A percentile compares a stretch with the other conserved stretches of the same genome.
Conservation (phyloP, 2,329 filamentous ascomycete species). For the Purpureocillium takamizusanense region DNA sequence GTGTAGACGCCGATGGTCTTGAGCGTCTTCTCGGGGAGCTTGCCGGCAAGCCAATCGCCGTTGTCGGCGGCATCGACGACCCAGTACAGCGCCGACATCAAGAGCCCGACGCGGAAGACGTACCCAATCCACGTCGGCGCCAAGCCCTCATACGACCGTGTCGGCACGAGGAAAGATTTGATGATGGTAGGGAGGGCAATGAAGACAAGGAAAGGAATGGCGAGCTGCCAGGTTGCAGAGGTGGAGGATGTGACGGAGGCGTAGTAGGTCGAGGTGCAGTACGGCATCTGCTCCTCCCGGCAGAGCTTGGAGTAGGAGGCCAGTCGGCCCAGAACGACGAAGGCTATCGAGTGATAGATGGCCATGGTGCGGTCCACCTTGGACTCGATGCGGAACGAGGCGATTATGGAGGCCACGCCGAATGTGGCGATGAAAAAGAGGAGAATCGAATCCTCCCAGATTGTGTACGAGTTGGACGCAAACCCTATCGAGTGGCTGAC, state of each 20-base stretch:
- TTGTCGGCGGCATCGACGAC: slow-evolving; percentile 82
- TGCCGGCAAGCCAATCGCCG: slow-evolving; percentile 61
- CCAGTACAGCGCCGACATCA: slow-evolving; percentile 78
- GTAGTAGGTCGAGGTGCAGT: slow-evolving; percentile 92
- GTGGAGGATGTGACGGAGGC: slow-evolving; percentile 86
- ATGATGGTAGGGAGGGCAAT: slow-evolving; percentile 65
- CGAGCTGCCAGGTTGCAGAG: slow-evolving; percentile 81
- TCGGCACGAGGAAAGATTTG: slow-evolving; percentile 72
- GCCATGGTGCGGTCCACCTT: slow-evolving; percentile 63
- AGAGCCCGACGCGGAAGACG: slow-evolving; percentile 65
- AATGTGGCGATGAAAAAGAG: slow-evolving; percentile 88
- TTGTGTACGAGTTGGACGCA: slow-evolving; percentile 95
- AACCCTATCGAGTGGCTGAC: slow-evolving; percentile 87
- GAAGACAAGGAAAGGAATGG: slow-evolving; percentile 68
- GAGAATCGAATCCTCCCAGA: slow-evolving; percentile 95
- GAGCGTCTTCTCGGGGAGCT: slow-evolving; percentile 47
- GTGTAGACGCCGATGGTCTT: slow-evolving; percentile 69
- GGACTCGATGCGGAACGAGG: slow-evolving; percentile 64
- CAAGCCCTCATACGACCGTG: slow-evolving; percentile 78
- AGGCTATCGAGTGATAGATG: slow-evolving; percentile 76
- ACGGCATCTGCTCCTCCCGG: slow-evolving; percentile 97
- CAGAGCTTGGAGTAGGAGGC: slow-evolving; percentile 88
- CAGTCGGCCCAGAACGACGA: slow-evolving; percentile 68
- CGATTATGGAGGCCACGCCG: slow-evolving; percentile 63
- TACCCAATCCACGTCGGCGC: slow-evolving; percentile 78